Base-by-base conservation (phyloP, 2,329 filamentous ascomycete genomes). In the Beauveria pseudobassiana region DNA sequence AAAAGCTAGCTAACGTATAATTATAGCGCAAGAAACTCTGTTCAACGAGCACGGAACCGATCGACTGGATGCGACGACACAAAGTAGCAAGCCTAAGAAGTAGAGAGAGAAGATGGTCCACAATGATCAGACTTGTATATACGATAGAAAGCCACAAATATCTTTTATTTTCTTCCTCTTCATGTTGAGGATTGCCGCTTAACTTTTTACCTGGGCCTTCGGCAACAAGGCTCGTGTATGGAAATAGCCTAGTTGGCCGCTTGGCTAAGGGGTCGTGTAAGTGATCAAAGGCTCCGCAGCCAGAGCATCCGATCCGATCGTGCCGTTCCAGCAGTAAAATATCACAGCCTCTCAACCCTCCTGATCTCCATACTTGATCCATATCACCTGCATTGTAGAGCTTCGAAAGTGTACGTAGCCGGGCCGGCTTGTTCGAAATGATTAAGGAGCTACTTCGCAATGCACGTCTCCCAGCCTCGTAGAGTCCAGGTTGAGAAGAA, bases 21-120 rank as follows among this genome's bases (percentile, higher is more conserved):
- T 12, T 34, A 59, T 67, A 86, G 86, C 83, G 20, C 87, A 89
- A 71, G 87, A 89, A 73, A 84, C 81, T 12, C 77, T 84, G 55
- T 82, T 83, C 68, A 73, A 76, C 46, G 73, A 78, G 0, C 73
- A 78, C n/a, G 80, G 80, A 20, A 73, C 73, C 28, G 76, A 76
- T 52, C 46, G 46, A 24, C 38, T 30, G 40, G 57, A 52, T 14
- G 45, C 30, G 30, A 58, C 43, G 30, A 40, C 43, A 18, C 42
- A 14, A 3, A 46, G 8, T 40, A 60, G 61, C 72, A 73, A 59
- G 74, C 75, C 48, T 67, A 74, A 55, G 71, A 69, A 20, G 67
- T 65, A 48, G 63, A 69, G 46, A 26, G 20, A 38, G 6, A 5
- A 30, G 18, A 52, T 34, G 30, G 50, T 12, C n/a, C 26, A 34